phyloP scores from a whole-genome alignment of 306 rosid species.

The Cyamopsis tetragonoloba region DNA sequence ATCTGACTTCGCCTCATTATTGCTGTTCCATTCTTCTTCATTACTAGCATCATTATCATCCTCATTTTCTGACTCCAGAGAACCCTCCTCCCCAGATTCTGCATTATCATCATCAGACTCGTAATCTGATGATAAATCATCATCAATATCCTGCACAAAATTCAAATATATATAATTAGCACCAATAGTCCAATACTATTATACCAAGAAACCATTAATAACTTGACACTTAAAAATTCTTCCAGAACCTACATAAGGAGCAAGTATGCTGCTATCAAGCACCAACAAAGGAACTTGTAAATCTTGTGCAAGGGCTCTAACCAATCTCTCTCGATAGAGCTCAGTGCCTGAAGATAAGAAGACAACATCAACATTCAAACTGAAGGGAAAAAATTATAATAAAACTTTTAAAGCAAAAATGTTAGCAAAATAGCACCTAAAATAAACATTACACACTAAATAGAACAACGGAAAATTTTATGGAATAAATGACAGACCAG shows the following conservation, averaged over 20 bases:
- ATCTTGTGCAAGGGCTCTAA: conserved; percentile 86
- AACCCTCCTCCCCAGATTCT: conserved; percentile 61
- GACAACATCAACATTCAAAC: conserved; percentile 20
- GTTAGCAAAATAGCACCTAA: neutral
- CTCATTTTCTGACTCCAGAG: conserved; percentile 75
- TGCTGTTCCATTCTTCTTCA: conserved; percentile 84
- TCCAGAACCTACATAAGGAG: conserved; percentile 76
- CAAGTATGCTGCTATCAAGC: conserved; percentile 82
- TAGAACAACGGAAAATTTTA: neutral
- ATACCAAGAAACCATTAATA: neutral
- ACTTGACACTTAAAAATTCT: neutral
- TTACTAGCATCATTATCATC: conserved; percentile 64
- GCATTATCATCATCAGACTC: conserved; percentile 78
- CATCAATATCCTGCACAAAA: conserved; percentile 78
- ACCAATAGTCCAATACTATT: neutral
- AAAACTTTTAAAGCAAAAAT: neutral
- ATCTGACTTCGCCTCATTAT: conserved; percentile 70
- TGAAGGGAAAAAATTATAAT: neutral
- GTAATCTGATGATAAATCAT: conserved; percentile 62
- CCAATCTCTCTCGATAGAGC: conserved; percentile 91
- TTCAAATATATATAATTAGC: conserved; percentile 1
- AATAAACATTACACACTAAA: neutral
- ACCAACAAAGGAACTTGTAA: conserved; percentile 82
- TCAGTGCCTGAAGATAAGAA: conserved; percentile 64
- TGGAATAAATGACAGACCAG: conserved; percentile 57